phyloP scores from a whole-genome alignment of 2,329 filamentous ascomycete species.

The Monilinia vaccinii-corymbosi region DNA sequence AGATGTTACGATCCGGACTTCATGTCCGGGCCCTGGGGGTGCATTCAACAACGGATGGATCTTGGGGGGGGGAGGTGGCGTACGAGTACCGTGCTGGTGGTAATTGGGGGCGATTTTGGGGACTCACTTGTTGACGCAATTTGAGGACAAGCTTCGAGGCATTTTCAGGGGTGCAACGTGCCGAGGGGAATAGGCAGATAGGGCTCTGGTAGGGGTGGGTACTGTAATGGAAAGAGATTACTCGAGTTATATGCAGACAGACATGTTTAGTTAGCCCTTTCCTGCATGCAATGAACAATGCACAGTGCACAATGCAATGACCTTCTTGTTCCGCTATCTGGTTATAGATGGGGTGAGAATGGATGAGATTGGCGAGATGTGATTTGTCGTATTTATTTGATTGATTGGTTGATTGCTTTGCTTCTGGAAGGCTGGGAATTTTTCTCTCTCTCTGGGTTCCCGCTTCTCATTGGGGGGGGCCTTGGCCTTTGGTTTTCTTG shows the following conservation, averaged over 20 bases:
- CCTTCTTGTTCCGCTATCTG: background rate
- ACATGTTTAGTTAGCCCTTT: background rate
- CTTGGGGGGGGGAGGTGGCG: background rate
- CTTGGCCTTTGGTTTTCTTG: background rate
- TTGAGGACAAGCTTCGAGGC: background rate
- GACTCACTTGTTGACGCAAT: background rate
- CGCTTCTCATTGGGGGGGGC: background rate
- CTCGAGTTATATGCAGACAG: background rate
- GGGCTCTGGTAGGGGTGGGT: background rate
- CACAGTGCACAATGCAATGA: too few relatives aligned
- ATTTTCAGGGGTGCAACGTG: background rate
- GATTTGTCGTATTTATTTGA: slow-evolving; percentile 1
- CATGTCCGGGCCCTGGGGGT: background rate
- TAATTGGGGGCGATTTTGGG: background rate
- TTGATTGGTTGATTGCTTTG: background rate
- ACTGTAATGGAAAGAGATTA: too few relatives aligned
- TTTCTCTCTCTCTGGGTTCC: background rate
- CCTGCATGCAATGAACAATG: background rate
- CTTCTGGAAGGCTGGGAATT: background rate
- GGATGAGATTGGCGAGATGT: slow-evolving; percentile 6
- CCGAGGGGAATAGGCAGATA: background rate
- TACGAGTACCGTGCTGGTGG: slow-evolving; percentile 3
- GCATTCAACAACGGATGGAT: background rate
- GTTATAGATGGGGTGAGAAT: background rate
- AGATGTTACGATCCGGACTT: background rate